Conservation (phyloP, 2,329 filamentous ascomycete genomes). For the Colletotrichum horii region DNA sequence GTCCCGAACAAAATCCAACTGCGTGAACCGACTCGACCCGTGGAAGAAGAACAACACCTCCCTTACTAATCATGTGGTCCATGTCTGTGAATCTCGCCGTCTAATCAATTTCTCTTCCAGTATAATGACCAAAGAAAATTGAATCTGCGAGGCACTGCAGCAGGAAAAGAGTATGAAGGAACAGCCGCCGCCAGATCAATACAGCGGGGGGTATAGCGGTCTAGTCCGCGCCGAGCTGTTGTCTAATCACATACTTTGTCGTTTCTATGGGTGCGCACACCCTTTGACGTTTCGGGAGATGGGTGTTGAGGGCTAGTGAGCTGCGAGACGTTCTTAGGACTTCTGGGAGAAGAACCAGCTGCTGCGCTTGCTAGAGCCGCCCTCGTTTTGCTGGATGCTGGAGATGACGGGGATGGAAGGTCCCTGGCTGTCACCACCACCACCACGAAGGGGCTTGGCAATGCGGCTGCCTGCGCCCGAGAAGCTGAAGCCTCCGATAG, state of each 20-base stretch:
- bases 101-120: not conserved
- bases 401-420: slow-evolving; percentile 61
- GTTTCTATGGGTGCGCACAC: not conserved
- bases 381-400: slow-evolving; percentile 64
- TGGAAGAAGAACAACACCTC: not conserved
- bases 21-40: not conserved
- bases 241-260: slow-evolving; percentile 2
- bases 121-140: slow-evolving; percentile 14
- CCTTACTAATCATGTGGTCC: not conserved
- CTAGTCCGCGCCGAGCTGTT: slow-evolving; percentile 11
- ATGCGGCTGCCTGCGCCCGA: slow-evolving; percentile 68
- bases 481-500: slow-evolving; percentile 75
- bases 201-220: slow-evolving; percentile 16
- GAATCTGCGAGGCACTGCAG: not conserved
- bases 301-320: not conserved
- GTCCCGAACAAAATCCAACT: not conserved
- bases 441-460: slow-evolving; percentile 71
- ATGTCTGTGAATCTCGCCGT: slow-evolving; percentile 1
- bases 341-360: slow-evolving; percentile 77
- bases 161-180: not conserved
- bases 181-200: not conserved
- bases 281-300: not conserved
- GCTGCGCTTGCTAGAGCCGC: slow-evolving; percentile 64
- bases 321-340: slow-evolving; percentile 37
- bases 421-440: slow-evolving; percentile 53